Base-by-base conservation (phyloP, 1,284 basidiomycete species). In the Erythrobasidium hasegawianum region DNA sequence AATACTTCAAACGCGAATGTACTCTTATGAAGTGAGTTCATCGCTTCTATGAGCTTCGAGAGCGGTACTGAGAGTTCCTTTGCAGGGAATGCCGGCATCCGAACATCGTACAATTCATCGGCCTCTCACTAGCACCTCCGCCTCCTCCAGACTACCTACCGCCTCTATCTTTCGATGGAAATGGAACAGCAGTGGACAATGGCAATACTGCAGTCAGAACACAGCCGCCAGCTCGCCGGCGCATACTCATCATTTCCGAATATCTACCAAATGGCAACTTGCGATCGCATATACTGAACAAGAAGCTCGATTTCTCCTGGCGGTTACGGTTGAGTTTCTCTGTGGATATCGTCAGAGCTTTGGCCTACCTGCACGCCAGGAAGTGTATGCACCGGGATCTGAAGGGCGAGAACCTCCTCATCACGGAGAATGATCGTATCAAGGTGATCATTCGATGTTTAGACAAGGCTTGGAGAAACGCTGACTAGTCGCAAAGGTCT, bases 1-100 rank as follows among this genome's bases (percentile, higher is more conserved):
- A 98, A 79, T 97, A 97, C 80, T 96, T 97, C 78, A 91, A 95
- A 75, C 85, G 95, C 39, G 95, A 98, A 82, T 96, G 93, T 88
- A 85, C 90, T 29, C 84, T 97, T 49, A 94, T 97, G 90, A 91
- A 91, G 57, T 61, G 39, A 22, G 49, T 45, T 58, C 9, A 1
- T 10, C 20, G 26, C 39, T 20, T n/a, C 18, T 58, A n/a, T 27
- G 5, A 20, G 1, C 41, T 58, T 26, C 57, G 11, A 1, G 2
- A 20, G 24, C 7, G 13, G 22, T 24, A 18, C 24, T 22, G 5
- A 13, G 18, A 13, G 2, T 16, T 38, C 20, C 24, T 38, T 26
- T 38, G 18, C 70, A 83, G 86, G 76, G 88, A 90, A 78, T 85
- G 86, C 24, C 82, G 93, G 56, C 90, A 95, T 78, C 91, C 91